Evolutionary conservation across 2,329 filamentous ascomycete genomes (phyloP).

Genomic region (Ustulina deusta): DNA sequence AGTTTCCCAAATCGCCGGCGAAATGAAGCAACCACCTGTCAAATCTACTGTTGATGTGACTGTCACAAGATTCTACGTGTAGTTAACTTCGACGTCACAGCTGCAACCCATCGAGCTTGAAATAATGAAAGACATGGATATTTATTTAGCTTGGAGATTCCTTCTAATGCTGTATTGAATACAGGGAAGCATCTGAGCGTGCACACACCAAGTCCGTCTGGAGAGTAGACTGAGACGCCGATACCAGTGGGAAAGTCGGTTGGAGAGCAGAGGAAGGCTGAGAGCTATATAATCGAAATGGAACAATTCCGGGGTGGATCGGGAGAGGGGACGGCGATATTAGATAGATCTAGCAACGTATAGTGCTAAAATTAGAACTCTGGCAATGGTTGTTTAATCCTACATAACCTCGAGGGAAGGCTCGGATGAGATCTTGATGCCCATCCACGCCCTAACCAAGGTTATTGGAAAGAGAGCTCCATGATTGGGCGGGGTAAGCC

Average conservation of each 20-base stretch:
- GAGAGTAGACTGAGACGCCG: background rate
- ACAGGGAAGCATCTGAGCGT: background rate
- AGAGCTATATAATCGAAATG: background rate
- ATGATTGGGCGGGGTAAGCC: slow-evolving; percentile 16
- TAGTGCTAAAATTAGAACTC: background rate
- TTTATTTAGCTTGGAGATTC: background rate
- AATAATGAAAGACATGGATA: background rate
- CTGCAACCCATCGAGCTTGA: slow-evolving; percentile 8
- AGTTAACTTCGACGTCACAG: slow-evolving; percentile 1
- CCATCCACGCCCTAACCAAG: background rate
- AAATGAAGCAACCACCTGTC: slow-evolving; percentile 11
- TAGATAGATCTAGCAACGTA: background rate
- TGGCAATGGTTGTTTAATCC: background rate
- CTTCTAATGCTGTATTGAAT: background rate
- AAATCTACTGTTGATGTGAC: slow-evolving; percentile 1
- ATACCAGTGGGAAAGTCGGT: background rate
- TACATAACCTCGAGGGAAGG: background rate
- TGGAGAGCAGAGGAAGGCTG: background rate
- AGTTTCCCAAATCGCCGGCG: slow-evolving; percentile 12
- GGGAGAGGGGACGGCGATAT: background rate
- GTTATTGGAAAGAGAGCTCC: slow-evolving; percentile 9
- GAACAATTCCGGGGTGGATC: background rate
- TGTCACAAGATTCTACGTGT: slow-evolving; percentile 7
- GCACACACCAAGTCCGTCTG: background rate
- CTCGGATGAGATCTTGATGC: background rate